These are phyloP conservation scores for Posidonia australis DNA, from an alignment of 106 monocot species.

Conservation along the genomic window DNA sequence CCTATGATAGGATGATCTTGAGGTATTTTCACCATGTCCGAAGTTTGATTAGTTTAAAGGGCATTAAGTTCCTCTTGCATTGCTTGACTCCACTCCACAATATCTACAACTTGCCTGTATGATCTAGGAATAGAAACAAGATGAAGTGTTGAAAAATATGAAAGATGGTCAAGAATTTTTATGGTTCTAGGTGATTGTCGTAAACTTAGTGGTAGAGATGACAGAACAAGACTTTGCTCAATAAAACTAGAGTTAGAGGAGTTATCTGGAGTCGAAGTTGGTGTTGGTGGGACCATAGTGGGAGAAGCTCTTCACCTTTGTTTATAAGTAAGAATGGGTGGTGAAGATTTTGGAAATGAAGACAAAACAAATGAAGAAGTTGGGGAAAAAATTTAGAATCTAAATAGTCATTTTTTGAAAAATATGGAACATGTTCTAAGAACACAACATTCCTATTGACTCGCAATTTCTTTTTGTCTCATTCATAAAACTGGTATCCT, in stretches of 20 bases:
- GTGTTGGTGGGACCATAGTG: conserved; percentile 6
- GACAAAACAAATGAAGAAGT: background rate
- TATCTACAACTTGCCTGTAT: conserved; percentile 9
- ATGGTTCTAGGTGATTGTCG: background rate
- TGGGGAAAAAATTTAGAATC: background rate
- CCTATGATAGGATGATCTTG: background rate
- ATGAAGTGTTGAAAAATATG: conserved; percentile 7
- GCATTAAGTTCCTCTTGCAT: conserved; percentile 17
- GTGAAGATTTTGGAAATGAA: conserved; percentile 12
- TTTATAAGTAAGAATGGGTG: background rate
- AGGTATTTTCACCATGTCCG: background rate
- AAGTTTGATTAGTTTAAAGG: background rate
- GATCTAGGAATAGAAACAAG: conserved; percentile 10
- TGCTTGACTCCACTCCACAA: conserved; percentile 12
- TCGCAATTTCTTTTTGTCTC: background rate
- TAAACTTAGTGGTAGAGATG: background rate
- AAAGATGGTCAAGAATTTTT: conserved; percentile 1
- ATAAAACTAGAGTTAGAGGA: background rate
- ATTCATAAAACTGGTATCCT: conserved; percentile 3
- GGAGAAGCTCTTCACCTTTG: background rate
- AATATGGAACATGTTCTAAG: no score
- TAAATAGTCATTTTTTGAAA: conserved; percentile 9
- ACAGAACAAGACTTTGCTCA: no score
- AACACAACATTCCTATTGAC: no score
- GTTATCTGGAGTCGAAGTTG: background rate